Percentiles rank a stretch among this genome's conserved stretches.
Evolutionary conservation across 2,329 filamentous ascomycete genomes (phyloP).

Genomic region (Talaromyces sp.): DNA sequence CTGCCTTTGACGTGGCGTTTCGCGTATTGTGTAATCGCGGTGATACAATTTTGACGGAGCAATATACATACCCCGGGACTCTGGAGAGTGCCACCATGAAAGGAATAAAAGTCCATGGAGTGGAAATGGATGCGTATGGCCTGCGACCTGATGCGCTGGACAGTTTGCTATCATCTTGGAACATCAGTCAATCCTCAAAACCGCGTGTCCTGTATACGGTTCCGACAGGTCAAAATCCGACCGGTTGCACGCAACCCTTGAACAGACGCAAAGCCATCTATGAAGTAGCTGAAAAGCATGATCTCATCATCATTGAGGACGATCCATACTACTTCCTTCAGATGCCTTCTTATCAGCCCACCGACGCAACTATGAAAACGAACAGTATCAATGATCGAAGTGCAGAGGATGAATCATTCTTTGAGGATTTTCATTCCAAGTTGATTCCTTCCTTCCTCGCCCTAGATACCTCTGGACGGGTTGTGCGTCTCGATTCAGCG

Average conservation of each 20-base stretch:
- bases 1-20: neutral
- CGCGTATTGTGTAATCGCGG: neutral
- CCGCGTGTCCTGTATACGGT: constrained; percentile 63
- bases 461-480: constrained; percentile 77
- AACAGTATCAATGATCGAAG: neutral
- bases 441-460: constrained; percentile 67
- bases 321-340: constrained; percentile 72
- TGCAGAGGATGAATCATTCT: neutral
- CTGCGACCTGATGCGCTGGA: neutral
- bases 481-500: constrained; percentile 86
- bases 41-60: neutral
- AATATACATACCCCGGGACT: neutral
- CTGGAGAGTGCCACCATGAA: neutral
- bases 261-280: constrained; percentile 66
- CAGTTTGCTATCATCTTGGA: neutral
- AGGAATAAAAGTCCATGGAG: neutral
- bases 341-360: neutral
- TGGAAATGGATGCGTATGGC: neutral
- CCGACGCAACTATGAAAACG: neutral
- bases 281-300: constrained; percentile 67
- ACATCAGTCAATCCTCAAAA: constrained; percentile 39
- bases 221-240: constrained; percentile 77
- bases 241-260: constrained; percentile 67
- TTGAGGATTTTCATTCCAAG: neutral
- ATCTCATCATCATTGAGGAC: constrained; percentile 77